Evolutionary conservation across 2,329 filamentous ascomycete species (phyloP).

Genomic region (Aureobasidium sp.): DNA sequence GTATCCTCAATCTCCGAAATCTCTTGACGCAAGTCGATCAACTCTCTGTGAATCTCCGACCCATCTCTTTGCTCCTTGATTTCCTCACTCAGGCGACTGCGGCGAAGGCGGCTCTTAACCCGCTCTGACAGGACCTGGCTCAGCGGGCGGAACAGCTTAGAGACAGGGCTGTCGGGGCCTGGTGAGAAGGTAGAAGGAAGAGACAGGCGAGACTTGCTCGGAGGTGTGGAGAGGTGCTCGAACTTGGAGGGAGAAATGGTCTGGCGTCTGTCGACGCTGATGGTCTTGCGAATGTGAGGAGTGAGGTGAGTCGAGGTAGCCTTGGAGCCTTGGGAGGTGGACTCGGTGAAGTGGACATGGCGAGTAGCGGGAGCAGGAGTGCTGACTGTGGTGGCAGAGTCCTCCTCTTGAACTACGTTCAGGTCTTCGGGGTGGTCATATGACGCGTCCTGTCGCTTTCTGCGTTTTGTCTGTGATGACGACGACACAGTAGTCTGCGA

Average conservation of each 20-base stretch:
- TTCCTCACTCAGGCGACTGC: conserved; percentile 36
- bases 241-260: conserved; percentile 25
- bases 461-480: conserved; percentile 17
- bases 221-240: conserved; percentile 20
- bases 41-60: conserved; percentile 29
- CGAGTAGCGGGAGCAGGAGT: conserved; percentile 18
- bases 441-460: conserved; percentile 18
- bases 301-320: conserved; percentile 29
- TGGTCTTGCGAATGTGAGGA: conserved; percentile 27
- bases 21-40: conserved; percentile 32
- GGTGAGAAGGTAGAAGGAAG: conserved; percentile 25
- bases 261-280: conserved; percentile 26
- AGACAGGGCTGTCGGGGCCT: conserved; percentile 20
- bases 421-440: conserved; percentile 12
- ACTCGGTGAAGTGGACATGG: conserved; percentile 28
- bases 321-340: conserved; percentile 19
- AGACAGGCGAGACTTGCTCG: conserved; percentile 27
- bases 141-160: conserved; percentile 27
- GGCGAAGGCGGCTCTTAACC: conserved; percentile 34
- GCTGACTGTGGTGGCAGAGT: not conserved
- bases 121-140: conserved; percentile 27
- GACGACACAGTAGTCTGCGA: not conserved
- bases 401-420: conserved; percentile 4
- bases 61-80: conserved; percentile 27
- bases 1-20: conserved; percentile 30